Percentiles rank a stretch among this genome's conserved stretches.
phyloP scores from a whole-genome alignment of 495 filamentous ascomycete genomes.

The Penicillium salamii region DNA sequence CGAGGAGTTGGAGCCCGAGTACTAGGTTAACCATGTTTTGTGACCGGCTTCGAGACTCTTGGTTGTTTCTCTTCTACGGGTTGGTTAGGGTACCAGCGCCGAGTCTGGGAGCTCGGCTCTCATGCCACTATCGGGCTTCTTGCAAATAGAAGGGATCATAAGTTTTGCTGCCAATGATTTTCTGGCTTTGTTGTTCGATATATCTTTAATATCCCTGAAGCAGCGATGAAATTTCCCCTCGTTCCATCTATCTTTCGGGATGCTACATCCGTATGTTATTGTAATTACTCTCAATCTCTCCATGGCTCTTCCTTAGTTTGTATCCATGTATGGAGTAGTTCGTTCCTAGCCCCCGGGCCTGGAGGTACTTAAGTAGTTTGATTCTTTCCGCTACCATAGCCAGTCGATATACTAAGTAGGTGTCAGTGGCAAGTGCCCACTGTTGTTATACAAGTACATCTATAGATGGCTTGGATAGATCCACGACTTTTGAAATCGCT shows the following conservation, averaged over 20 bases:
- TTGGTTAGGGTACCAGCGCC: constrained; percentile 28
- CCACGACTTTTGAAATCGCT: too few species aligned
- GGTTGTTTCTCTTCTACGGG: constrained; percentile 19
- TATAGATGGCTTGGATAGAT: too few species aligned
- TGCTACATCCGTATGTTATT: constrained; percentile 14
- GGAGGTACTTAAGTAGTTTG: too few species aligned
- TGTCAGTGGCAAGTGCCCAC: too few species aligned
- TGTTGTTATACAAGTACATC: too few species aligned
- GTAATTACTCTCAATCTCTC: constrained; percentile 25
- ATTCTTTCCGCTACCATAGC: too few species aligned
- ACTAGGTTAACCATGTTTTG: constrained; percentile 58
- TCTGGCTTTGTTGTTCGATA: constrained; percentile 44
- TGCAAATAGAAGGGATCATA: constrained; percentile 48
- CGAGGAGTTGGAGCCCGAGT: constrained; percentile 89
- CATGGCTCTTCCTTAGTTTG: not conserved
- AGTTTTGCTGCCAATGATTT: constrained; percentile 41
- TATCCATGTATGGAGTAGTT: not conserved
- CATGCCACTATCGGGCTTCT: constrained; percentile 28
- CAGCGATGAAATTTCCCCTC: constrained; percentile 44
- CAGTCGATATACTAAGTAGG: too few species aligned
- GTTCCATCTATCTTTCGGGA: constrained; percentile 23
- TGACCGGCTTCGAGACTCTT: constrained; percentile 19
- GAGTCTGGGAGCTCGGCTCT: constrained; percentile 22
- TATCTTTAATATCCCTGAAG: constrained; percentile 50
- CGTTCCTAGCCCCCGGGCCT: too few species aligned